Conservation (phyloP, 495 filamentous ascomycete species). For the Neurospora sp. region DNA sequence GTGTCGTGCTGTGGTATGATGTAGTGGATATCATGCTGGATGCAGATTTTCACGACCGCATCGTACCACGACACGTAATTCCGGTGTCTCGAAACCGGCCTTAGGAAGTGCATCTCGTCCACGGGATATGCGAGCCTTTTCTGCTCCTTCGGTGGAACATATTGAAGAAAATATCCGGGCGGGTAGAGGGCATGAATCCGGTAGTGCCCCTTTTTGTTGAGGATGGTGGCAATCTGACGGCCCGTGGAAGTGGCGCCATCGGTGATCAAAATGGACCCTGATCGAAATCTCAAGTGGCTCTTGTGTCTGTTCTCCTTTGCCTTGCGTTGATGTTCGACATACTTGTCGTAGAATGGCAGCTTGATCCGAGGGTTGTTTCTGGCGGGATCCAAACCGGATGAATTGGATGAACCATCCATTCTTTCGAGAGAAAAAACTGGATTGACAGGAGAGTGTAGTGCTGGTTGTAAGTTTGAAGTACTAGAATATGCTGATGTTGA, state of each 20-base stretch:
- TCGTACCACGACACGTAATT: neutral
- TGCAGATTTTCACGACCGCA: neutral
- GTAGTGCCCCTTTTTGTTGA: neutral
- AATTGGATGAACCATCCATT: neutral
- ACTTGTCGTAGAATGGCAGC: neutral
- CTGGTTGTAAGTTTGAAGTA: neutral
- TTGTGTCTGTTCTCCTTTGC: neutral
- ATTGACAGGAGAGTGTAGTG: neutral
- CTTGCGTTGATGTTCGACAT: neutral
- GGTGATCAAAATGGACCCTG: neutral
- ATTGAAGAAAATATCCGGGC: neutral
- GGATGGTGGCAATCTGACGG: neutral
- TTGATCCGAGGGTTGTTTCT: neutral
- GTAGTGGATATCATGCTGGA: neutral
- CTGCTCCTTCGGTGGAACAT: neutral
- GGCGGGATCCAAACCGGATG: neutral
- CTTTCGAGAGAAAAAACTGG: neutral
- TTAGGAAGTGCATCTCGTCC: neutral
- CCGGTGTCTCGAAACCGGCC: neutral
- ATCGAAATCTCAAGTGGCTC: neutral
- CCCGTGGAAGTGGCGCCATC: neutral
- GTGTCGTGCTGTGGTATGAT: slow-evolving; percentile 4
- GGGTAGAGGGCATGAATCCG: neutral
- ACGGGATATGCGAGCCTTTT: neutral
- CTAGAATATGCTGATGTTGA: neutral